Evolutionary conservation across 352 stramenopile genomes (phyloP), one percentile per base, ranked within the genome.

Genomic region (Globisporangium camurandrum): DNA sequence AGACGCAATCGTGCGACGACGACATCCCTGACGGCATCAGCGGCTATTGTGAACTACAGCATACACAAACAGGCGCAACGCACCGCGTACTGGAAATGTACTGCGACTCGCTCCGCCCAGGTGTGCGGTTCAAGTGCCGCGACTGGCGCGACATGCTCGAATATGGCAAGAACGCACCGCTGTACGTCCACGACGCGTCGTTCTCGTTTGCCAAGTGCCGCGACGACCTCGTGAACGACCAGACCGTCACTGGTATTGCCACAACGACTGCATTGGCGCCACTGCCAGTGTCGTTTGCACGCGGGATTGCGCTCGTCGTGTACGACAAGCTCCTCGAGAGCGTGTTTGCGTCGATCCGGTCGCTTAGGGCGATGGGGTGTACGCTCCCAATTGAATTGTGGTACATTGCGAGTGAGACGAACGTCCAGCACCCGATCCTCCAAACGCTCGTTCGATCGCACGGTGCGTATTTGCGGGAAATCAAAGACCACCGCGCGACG

Each of bases 301-400:
- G 75, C 7, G 81, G 73, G 2, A 68, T 89, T 22, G 55, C 60
- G n/a, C 59, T 82, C 33, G 71, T 79, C 8, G 63, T 83, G 1
- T 83, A 83, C 38, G 61, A 77, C 17, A 66, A 71, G 26, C 66
- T 78, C 38, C 51, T 87, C 7, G 49, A 61, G 2, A 76, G 75
- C 41, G 78, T 74, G 11, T 86, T 68, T 48, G 74, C 65, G 20
- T 71, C 62, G 14, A 51, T 89, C 17, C 61, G 62, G 4, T 69
- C 59, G 12, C 51, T 88, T 26, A 51, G 71, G 1, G 34, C 45
- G 7, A 54, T 69, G 40, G 66, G 66, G 0, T 88, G 67, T 52
- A 67, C 37, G 24, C 47, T 92, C 7, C 75, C 77, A 0, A 56
- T 92, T 10, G 80, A 92, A 44, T 51, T 92, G 26, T 92, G 78